phyloP scores from a whole-genome alignment of 1,139 yeast genomes.

The Suhomyces atakaporum region DNA sequence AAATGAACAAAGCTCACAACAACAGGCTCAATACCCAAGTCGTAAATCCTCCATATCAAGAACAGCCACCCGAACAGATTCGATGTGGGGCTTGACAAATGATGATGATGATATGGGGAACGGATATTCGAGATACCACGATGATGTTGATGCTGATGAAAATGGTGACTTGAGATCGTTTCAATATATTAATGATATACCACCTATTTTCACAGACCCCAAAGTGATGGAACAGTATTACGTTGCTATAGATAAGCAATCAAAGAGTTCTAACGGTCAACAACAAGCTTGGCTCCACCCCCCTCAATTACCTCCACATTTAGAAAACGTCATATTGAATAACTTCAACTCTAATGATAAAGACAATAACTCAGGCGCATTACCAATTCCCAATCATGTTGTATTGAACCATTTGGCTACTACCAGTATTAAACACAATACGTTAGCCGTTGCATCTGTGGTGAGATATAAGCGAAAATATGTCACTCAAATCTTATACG shows the following conservation, averaged over 20 bases:
- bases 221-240: conserved; percentile 62
- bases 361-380: conserved; percentile 51
- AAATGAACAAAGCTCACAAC: conserved; percentile 15
- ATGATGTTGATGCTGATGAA: conserved; percentile 51
- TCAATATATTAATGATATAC: conserved; percentile 70
- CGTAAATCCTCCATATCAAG: conserved; percentile 23
- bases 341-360: conserved; percentile 48
- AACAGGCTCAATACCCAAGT: conserved; percentile 12
- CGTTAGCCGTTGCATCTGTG: conserved; percentile 51
- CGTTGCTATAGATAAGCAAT: conserved; percentile 69
- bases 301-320: conserved; percentile 54
- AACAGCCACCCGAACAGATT: conserved; percentile 39
- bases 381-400: conserved; percentile 52
- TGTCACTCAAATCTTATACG: conserved; percentile 51
- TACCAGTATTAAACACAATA: conserved; percentile 50
- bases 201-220: conserved; percentile 87
- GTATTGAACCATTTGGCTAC: conserved; percentile 52
- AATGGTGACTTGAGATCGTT: conserved; percentile 20
- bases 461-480: conserved; percentile 51
- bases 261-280: conserved; percentile 60
- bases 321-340: conserved; percentile 49
- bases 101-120: conserved; percentile 81
- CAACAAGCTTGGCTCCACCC: conserved; percentile 70
- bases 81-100: conserved; percentile 57
- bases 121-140: conserved; percentile 77